Base-by-base conservation (phyloP, 2,329 filamentous ascomycete genomes). In the Xylaria sp. region DNA sequence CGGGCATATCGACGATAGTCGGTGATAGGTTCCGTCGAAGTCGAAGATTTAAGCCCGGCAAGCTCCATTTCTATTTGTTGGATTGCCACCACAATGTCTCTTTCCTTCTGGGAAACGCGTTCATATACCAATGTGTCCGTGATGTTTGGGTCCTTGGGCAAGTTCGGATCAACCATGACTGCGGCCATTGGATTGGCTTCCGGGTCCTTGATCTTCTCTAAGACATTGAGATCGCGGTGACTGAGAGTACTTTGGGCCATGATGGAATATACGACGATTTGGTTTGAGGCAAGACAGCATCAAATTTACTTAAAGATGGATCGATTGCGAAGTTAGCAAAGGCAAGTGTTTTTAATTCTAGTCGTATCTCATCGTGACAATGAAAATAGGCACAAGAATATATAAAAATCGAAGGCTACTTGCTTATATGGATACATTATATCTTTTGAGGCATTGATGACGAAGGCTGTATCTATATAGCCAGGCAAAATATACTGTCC, bases 201-300 rank as follows among this genome's bases (percentile, higher is more conserved):
- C 1, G 89, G 89, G 69, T 92, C 89, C 74, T 87, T 88, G 78
- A 92, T 91, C 77, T 91, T 91, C 70, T 87, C 85, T 66, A 92
- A 85, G 72, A 91, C 84, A 65, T 88, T 84, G 77, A 88, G 80
- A 76, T 92, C 90, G 71, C 86, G 86, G 54, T 79, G 81, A 76
- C 85, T 90, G 66, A 91, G 82, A 16, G 82, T 78, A 64, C 82
- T 75, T 63, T 79, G 76, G 51, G 85, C 79, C 87, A 89, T 90
- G 18, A 37, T 68, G 60, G 23, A 58, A 62, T 60, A 42, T 51
- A 23, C 35, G 6, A 12, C 29, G n/a, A 21, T 32, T 48, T 50
- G 55, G 55, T 63, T 48, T 29, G 10, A 37, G 29, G 27, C 21
- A 27, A 40, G 48, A 64, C 18, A 23, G 16, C 42, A 25, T 44